Percentiles rank a stretch among this genome's conserved stretches.
phyloP scores from a whole-genome alignment of 768 basidiomycete genomes.

The Leccinum longicurvipes region DNA sequence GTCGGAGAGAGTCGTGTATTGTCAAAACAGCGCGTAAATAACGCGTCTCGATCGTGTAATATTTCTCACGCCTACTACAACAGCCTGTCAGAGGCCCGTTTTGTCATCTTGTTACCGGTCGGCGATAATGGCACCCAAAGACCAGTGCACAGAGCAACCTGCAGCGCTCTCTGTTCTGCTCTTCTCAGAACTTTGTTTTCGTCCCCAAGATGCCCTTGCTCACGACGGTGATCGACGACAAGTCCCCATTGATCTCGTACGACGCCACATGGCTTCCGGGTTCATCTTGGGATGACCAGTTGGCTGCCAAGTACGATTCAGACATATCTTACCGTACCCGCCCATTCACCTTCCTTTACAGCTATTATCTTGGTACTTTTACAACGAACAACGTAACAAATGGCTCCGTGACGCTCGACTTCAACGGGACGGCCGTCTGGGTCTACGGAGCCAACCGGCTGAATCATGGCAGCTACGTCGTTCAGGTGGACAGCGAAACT shows the following conservation, averaged over 20 bases:
- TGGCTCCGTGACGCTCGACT: slow-evolving; percentile 38
- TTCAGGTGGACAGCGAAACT: slow-evolving; percentile 38
- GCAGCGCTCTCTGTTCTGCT: background rate
- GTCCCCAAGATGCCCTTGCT: slow-evolving; percentile 21
- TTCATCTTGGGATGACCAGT: slow-evolving; percentile 6
- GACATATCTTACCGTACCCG: background rate
- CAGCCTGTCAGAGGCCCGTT: no score
- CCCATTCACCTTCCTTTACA: slow-evolving; percentile 8
- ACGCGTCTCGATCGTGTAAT: slow-evolving; percentile 18
- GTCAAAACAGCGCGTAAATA: slow-evolving; percentile 31
- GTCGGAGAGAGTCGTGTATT: background rate
- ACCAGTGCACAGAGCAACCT: background rate
- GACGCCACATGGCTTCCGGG: slow-evolving; percentile 24
- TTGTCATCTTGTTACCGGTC: no score
- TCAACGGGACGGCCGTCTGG: slow-evolving; percentile 49
- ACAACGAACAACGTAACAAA: slow-evolving; percentile 34
- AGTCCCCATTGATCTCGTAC: slow-evolving; percentile 31
- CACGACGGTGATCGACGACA: slow-evolving; percentile 29
- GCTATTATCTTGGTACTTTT: slow-evolving; percentile 41
- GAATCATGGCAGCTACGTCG: slow-evolving; percentile 45
- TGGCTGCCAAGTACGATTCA: slow-evolving; percentile 12
- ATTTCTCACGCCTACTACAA: slow-evolving; percentile 14
- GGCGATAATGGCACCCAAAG: background rate
- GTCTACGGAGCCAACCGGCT: slow-evolving; percentile 48
- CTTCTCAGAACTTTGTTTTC: background rate